phyloP scores from a whole-genome alignment of 2,329 filamentous ascomycete species.

The Dothidotthia symphoricarpi region DNA sequence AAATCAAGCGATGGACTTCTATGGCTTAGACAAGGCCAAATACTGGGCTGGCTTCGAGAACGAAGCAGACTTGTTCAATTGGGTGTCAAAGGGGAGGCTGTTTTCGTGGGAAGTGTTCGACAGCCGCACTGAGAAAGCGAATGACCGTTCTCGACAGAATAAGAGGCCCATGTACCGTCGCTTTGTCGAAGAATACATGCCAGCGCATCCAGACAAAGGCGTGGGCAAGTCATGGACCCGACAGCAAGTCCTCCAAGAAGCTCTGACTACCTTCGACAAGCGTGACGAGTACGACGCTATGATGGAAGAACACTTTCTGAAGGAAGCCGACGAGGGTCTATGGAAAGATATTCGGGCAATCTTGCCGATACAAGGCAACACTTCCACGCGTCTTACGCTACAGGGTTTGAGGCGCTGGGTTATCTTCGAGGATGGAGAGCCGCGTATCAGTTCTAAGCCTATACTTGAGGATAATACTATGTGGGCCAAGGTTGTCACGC shows the following conservation, averaged over 20 bases:
- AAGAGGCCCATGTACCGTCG: conserved; percentile 57
- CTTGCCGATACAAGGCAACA: conserved; percentile 26
- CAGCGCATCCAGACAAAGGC: conserved; percentile 47
- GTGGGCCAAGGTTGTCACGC: conserved; percentile 23
- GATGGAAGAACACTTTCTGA: conserved; percentile 39
- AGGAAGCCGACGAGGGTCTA: conserved; percentile 42
- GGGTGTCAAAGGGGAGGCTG: conserved; percentile 58
- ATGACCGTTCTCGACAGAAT: conserved; percentile 58
- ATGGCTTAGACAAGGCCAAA: conserved; percentile 55
- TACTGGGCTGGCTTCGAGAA: conserved; percentile 59
- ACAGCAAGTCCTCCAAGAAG: conserved; percentile 52
- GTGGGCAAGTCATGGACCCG: conserved; percentile 32
- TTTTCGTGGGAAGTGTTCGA: conserved; percentile 51
- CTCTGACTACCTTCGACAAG: conserved; percentile 54
- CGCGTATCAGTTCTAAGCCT: conserved; percentile 17
- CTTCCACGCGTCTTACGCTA: conserved; percentile 20
- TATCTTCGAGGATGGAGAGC: conserved; percentile 21
- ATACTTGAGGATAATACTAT: conserved; percentile 12
- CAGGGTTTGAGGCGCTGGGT: conserved; percentile 40
- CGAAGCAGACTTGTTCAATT: conserved; percentile 60
- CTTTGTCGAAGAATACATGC: conserved; percentile 66
- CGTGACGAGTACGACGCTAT: conserved; percentile 47
- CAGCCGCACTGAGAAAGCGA: conserved; percentile 41
- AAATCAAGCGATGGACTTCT: conserved; percentile 57
- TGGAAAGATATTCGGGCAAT: conserved; percentile 48